These are phyloP conservation scores for Sphagnum tenellum DNA, from an alignment of 225 moss, liverwort and hornwort genomes.

Conservation along the genomic window DNA sequence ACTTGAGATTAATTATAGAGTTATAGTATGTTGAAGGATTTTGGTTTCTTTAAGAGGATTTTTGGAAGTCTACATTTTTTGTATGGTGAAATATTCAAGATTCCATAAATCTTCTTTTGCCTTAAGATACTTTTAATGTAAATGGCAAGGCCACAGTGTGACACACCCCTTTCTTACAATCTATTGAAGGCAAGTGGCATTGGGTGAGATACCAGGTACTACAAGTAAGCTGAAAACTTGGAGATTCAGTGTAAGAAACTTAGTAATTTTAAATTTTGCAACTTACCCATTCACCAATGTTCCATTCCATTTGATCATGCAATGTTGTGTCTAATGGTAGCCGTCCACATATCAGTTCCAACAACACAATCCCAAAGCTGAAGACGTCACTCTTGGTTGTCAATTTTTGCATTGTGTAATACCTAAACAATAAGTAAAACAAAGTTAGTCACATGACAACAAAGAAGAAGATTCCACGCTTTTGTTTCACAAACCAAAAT, in stretches of 20 bases:
- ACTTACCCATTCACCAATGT: constrained; percentile 4
- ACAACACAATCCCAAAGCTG: constrained; percentile 27
- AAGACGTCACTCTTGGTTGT: constrained; percentile 22
- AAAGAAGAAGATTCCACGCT: too few species aligned
- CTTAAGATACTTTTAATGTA: too few species aligned
- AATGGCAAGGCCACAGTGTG: neutral
- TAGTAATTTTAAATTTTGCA: neutral
- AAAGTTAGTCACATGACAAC: too few species aligned
- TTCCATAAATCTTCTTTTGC: too few species aligned
- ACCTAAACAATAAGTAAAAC: neutral
- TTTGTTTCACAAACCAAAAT: too few species aligned
- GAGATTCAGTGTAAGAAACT: neutral
- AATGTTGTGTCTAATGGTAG: neutral
- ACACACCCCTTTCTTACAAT: neutral
- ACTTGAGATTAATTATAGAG: too few species aligned
- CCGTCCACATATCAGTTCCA: constrained; percentile 16
- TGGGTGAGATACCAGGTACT: neutral
- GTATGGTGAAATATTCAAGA: too few species aligned
- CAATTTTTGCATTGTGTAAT: neutral
- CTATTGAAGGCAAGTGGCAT: neutral
- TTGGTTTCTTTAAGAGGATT: too few species aligned
- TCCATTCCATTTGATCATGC: neutral
- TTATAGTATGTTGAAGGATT: too few species aligned
- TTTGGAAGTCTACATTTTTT: too few species aligned
- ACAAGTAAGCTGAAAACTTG: neutral